phyloP scores from a whole-genome alignment of 1,139 yeast genomes.

The Suhomyces taliae region DNA sequence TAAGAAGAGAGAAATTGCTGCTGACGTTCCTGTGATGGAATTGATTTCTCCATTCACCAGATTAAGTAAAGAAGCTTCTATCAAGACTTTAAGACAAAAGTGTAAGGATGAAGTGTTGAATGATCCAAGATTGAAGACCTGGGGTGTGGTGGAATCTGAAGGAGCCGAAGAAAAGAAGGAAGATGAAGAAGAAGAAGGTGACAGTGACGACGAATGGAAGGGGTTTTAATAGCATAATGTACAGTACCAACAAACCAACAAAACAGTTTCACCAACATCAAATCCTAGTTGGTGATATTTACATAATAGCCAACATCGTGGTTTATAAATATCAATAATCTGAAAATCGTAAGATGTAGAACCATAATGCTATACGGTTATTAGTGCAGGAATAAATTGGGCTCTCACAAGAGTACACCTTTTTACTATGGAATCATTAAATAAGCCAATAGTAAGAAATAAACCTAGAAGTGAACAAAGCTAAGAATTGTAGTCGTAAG shows the following conservation, averaged over 20 bases:
- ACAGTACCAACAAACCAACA: neutral
- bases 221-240: conserved; percentile 34
- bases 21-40: conserved; percentile 51
- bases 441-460: too few relatives aligned
- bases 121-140: conserved; percentile 61
- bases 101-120: conserved; percentile 64
- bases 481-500: too few relatives aligned
- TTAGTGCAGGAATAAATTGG: too few relatives aligned
- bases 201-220: conserved; percentile 45
- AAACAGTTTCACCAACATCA: too few relatives aligned
- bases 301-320: too few relatives aligned
- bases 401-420: too few relatives aligned
- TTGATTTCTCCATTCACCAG: conserved; percentile 60
- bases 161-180: conserved; percentile 18
- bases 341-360: too few relatives aligned
- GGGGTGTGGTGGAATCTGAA: conserved; percentile 55
- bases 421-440: too few relatives aligned
- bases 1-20: conserved; percentile 33
- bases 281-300: too few relatives aligned
- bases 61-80: conserved; percentile 49
- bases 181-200: conserved; percentile 21
- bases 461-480: too few relatives aligned
- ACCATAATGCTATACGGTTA: too few relatives aligned
- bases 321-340: too few relatives aligned
- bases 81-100: conserved; percentile 66